Evolutionary conservation across 371 early-diverging fungal genomes (phyloP), one percentile per base, ranked within the genome.

Genomic region (Mortierella sp.): DNA sequence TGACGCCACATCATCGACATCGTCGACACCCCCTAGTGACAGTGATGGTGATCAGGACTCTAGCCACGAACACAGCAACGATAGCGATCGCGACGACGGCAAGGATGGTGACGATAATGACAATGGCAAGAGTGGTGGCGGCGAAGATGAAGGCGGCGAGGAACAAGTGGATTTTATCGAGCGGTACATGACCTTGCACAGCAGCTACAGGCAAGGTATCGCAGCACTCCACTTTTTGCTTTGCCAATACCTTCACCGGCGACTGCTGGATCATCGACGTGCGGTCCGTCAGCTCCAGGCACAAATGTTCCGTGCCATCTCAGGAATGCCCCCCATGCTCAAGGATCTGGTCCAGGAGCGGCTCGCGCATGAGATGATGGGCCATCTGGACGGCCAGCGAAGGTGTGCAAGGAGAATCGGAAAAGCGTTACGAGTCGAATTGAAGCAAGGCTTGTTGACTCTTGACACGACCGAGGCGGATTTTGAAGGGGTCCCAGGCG

Each of bases 181-280:
- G n/a, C n/a, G n/a, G n/a, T 50, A 28, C 21, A n/a, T 51, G 5
- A 12, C 50, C 16, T 41, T 63, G 14, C 55, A 63, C 43, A 43
- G 5, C 22, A 10, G 49, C 37, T 63, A 63, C 51, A 55, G 29
- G 21, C 51, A 63, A 24, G 10, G 43, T 16, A 22, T 59, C 1
- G 27, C 43, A 1, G n/a, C 41, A 21, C 19, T 61, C 5, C 48
- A 63, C 44, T 43, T 40, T 14, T n/a, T 17, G 16, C 57, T 63
- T 8, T 55, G 41, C 27, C 1, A 22, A 10, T 14, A 48, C 14
- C 2, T 56, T 0, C 63, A 63, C 51, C 31, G 34, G 6, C 17
- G 1, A 16, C 43, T 63, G 6, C 7, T 31, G 12, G 24, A 8
- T 0, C 63, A 63, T 22, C 43, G 51, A 1, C 44, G 25, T 39